phyloP scores from a whole-genome alignment of 805 yeast species.

The Saccharomyces paradoxus region DNA sequence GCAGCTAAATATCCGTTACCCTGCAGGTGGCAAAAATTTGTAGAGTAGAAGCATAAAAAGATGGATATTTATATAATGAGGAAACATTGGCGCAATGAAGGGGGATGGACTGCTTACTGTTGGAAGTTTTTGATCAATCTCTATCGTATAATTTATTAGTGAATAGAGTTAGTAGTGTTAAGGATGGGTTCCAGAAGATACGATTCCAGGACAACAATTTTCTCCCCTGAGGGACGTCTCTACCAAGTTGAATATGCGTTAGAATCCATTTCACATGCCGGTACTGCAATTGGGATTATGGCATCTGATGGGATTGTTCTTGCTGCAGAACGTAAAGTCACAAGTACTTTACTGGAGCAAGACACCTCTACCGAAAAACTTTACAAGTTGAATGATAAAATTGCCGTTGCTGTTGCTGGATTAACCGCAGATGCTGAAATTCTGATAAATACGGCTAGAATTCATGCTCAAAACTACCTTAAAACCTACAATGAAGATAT shows the following conservation, averaged over 20 bases:
- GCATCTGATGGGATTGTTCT: constrained; percentile 83
- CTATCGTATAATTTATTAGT: background rate
- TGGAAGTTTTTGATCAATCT: background rate
- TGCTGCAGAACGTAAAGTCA: constrained; percentile 94
- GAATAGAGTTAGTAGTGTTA: background rate
- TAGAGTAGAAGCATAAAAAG: background rate
- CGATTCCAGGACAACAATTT: constrained; percentile 97
- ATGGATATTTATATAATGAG: background rate
- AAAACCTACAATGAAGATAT: constrained; percentile 85
- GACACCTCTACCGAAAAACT: constrained; percentile 90
- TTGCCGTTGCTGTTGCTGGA: constrained; percentile 94
- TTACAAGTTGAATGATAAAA: constrained; percentile 73
- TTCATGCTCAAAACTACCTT: constrained; percentile 73
- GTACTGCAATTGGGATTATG: constrained; percentile 91
- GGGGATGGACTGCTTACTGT: background rate
- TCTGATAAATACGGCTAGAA: constrained; percentile 79
- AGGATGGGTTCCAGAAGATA: constrained; percentile 84
- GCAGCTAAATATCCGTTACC: background rate
- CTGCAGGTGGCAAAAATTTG: constrained; percentile 1
- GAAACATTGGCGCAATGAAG: background rate
- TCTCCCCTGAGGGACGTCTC: constrained; percentile 96
- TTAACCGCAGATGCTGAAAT: constrained; percentile 95
- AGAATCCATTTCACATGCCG: constrained; percentile 96
- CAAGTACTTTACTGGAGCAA: constrained; percentile 86
- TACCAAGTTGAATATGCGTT: constrained; percentile 96